phyloP scores from a whole-genome alignment of 768 basidiomycete genomes.

The Hydnum rufescens region DNA sequence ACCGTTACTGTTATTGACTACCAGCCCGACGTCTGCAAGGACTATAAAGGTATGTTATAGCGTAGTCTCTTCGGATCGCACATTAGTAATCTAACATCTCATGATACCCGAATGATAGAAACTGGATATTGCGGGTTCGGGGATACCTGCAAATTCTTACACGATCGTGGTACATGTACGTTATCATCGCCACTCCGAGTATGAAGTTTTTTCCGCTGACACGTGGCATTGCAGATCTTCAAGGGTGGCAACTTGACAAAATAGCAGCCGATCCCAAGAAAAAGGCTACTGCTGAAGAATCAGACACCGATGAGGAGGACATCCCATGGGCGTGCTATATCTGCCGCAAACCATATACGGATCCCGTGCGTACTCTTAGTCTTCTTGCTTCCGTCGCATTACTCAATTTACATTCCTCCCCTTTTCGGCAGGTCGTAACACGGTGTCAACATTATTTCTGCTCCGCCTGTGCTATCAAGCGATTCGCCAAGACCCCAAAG shows the following conservation, averaged over 20 bases:
- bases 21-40: constrained; percentile 98
- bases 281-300: constrained; percentile 34
- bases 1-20: constrained; percentile 94
- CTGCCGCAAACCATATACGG: constrained; percentile 84
- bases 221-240: constrained; percentile 44
- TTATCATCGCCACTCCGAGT: constrained; percentile 15
- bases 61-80: constrained; percentile 1
- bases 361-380: constrained; percentile 27
- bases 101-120: constrained; percentile 33
- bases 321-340: constrained; percentile 97
- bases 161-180: constrained; percentile 89
- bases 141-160: constrained; percentile 97
- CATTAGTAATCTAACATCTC: constrained; percentile 4
- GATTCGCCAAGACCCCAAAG: constrained; percentile 85
- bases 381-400: neutral
- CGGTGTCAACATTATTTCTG: constrained; percentile 96
- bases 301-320: constrained; percentile 63
- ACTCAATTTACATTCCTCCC: neutral
- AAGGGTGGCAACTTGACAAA: constrained; percentile 97
- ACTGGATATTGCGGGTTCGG: constrained; percentile 99
- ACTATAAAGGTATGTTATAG: constrained; percentile 73
- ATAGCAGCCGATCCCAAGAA: constrained; percentile 58
- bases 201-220: no score
- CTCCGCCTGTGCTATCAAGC: constrained; percentile 84
- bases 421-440: constrained; percentile 40